A percentile compares a stretch with the other conserved stretches of the same genome.
Evolutionary conservation across 495 filamentous ascomycete species (phyloP).

Genomic region (Lindgomyces ingoldianus): DNA sequence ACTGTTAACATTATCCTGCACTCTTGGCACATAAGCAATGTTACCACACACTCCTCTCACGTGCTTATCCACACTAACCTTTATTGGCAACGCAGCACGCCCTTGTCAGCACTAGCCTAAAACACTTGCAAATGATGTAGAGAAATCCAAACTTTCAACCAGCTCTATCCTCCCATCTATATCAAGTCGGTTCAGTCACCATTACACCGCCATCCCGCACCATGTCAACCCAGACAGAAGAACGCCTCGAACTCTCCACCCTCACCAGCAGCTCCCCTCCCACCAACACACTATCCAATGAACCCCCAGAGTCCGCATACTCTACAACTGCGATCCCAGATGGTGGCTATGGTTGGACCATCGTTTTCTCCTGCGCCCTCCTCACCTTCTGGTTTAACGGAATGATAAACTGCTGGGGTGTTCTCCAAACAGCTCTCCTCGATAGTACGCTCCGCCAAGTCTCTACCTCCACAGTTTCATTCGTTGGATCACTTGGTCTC

Average conservation of each 20-base stretch:
- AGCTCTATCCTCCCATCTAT: too few relatives aligned
- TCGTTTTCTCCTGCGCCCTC: constrained; percentile 54
- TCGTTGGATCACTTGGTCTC: constrained; percentile 56
- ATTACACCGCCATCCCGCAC: too few relatives aligned
- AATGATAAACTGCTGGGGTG: constrained; percentile 57
- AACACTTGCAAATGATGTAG: too few relatives aligned
- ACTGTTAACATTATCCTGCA: too few relatives aligned
- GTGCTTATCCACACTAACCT: too few relatives aligned
- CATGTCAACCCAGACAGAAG: constrained; percentile 16
- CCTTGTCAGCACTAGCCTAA: too few relatives aligned
- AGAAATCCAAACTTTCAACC: too few relatives aligned
- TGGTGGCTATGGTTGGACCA: constrained; percentile 61
- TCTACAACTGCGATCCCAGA: constrained; percentile 47
- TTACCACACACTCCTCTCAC: too few relatives aligned
- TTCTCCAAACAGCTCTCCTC: constrained; percentile 57
- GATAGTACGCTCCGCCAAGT: constrained; percentile 46
- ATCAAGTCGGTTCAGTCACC: too few relatives aligned
- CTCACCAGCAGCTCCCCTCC: neutral
- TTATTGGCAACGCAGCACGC: too few relatives aligned
- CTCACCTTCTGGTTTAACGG: constrained; percentile 60
- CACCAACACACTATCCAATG: neutral
- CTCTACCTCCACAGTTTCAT: constrained; percentile 50
- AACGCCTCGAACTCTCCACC: constrained; percentile 5
- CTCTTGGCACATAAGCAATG: too few relatives aligned
- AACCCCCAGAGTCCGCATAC: constrained; percentile 12